Percentiles rank a stretch among this genome's conserved stretches.
Conservation (phyloP, 768 basidiomycete genomes). For the Dioszegia hungarica region DNA sequence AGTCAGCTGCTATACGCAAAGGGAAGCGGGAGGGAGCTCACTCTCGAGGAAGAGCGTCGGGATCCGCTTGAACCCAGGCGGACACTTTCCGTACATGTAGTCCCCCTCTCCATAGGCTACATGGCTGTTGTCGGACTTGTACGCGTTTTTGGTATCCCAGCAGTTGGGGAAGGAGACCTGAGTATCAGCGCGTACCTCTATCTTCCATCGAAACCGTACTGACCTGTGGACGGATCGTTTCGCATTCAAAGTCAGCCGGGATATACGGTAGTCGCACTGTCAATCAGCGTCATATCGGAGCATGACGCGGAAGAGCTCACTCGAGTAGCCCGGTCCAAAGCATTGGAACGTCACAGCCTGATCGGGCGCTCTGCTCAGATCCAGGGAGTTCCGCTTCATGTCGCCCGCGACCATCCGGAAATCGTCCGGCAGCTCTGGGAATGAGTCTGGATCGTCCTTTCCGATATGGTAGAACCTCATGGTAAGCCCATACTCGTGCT, state of each 20-base stretch:
- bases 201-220: not conserved
- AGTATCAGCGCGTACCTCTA: not conserved
- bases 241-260: constrained; percentile 17
- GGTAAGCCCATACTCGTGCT: not conserved
- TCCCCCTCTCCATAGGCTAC: constrained; percentile 22
- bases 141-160: constrained; percentile 29
- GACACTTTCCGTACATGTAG: constrained; percentile 23
- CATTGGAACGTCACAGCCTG: constrained; percentile 26
- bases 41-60: constrained; percentile 28
- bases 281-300: not conserved
- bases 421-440: constrained; percentile 25
- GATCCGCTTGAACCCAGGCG: constrained; percentile 18
- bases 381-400: constrained; percentile 16
- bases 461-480: constrained; percentile 1
- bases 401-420: constrained; percentile 29
- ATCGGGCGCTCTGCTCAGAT: constrained; percentile 6
- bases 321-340: constrained; percentile 15
- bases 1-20: not conserved
- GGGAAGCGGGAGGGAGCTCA: constrained; percentile 4
- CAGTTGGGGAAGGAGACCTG: constrained; percentile 28
- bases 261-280: constrained; percentile 8
- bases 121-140: constrained; percentile 22
- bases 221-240: constrained; percentile 18
- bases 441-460: not conserved
- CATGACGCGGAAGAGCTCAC: constrained; percentile 3